A percentile compares a stretch with the other conserved stretches of the same genome.
Conservation (phyloP, 495 filamentous ascomycete species). For the Neurospora sp. region DNA sequence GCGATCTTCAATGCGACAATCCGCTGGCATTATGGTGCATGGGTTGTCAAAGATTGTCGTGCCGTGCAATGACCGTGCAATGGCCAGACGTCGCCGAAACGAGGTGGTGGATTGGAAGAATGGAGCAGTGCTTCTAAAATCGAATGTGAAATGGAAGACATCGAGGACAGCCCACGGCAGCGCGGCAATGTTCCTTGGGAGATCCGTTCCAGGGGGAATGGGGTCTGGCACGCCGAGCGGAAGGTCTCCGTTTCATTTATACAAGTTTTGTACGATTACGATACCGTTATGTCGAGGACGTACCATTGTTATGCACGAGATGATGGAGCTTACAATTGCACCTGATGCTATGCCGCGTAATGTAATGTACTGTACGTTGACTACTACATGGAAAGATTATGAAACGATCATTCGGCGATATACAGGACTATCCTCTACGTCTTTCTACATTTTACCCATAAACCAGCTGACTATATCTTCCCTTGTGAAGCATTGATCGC, state of each 20-base stretch:
- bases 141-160: background rate
- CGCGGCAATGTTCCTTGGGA: background rate
- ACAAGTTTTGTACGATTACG: background rate
- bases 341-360: background rate
- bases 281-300: background rate
- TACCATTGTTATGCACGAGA: background rate
- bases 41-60: background rate
- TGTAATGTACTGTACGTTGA: background rate
- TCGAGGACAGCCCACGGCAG: background rate
- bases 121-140: background rate
- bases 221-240: background rate
- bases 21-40: background rate
- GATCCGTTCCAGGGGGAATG: background rate
- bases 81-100: background rate
- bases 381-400: background rate
- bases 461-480: background rate
- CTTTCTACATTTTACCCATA: background rate
- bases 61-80: background rate
- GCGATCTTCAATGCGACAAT: background rate
- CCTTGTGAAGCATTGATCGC: no score
- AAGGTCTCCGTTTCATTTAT: background rate
- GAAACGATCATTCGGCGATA: background rate
- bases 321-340: background rate
- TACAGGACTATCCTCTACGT: background rate
- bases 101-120: background rate